Conservation (phyloP, 2,329 filamentous ascomycete species). For the Xylaria sp. region DNA sequence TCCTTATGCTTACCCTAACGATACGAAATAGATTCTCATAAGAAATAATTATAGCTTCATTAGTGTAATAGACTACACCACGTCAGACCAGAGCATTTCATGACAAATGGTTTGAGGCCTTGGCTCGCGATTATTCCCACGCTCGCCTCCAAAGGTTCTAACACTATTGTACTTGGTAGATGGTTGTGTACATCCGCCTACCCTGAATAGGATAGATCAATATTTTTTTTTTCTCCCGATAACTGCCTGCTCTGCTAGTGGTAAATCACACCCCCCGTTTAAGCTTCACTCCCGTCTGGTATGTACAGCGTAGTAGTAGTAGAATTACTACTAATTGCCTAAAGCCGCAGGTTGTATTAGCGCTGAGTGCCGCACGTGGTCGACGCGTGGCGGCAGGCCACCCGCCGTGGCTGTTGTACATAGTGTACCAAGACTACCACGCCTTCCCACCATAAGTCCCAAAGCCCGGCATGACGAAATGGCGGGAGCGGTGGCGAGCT, state of each 20-base stretch:
- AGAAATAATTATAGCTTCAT: not conserved
- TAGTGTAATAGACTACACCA: not conserved
- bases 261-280: not conserved
- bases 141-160: too few relatives aligned
- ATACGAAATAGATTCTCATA: not conserved
- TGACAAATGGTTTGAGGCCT: not conserved
- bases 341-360: slow-evolving; percentile 13
- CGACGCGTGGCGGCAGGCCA: slow-evolving; percentile 27
- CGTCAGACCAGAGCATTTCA: slow-evolving; percentile 3
- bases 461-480: slow-evolving; percentile 7
- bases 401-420: too few relatives aligned
- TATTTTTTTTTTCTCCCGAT: too few relatives aligned
- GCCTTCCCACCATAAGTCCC: not conserved
- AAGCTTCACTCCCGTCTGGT: not conserved
- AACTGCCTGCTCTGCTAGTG: too few relatives aligned
- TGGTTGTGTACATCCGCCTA: too few relatives aligned
- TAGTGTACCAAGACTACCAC: too few relatives aligned
- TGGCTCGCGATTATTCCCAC: not conserved
- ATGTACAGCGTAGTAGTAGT: slow-evolving; percentile 18
- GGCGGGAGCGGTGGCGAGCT: not conserved
- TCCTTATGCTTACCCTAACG: not conserved
- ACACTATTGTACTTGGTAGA: too few relatives aligned
- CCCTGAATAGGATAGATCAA: too few relatives aligned
- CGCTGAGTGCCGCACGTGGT: slow-evolving; percentile 16
- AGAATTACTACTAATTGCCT: not conserved